Base-by-base conservation (phyloP, 805 yeast genomes). In the Kodamaea kakaduensis region DNA sequence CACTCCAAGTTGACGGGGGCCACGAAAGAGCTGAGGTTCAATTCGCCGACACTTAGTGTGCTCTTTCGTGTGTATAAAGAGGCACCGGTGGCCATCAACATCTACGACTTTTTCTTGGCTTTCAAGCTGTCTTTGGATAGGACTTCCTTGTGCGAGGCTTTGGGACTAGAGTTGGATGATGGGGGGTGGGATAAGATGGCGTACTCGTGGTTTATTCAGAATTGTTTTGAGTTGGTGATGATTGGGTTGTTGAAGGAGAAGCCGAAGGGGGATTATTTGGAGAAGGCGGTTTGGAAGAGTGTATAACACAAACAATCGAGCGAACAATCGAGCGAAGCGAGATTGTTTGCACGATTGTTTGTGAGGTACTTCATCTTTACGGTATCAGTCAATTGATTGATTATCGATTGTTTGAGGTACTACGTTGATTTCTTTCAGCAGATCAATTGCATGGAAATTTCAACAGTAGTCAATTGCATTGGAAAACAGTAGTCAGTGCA, bases 31-130 rank as follows among this genome's bases (percentile, higher is more conserved):
- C 37, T 24, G 18, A 9, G 22, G 16, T 35, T 34, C 17, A n/a
- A 38, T 16, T 27, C 29, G 14, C 88, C 88, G 1, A 60, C 76
- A 3, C 49, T 78, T 5, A 62, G 75, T 19, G 75, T 72, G 32
- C 53, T 88, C 36, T 88, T 76, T 58, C 72, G 75, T 31, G 65
- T 85, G 10, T 82, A 81, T 53, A 74, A 93, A 40, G 96, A 88
- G 47, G 89, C 96, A 0, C 83, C 84, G 16, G 67, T 78, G 3
- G 61, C 69, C 19, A 70, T 84, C 42, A 84, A 84, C 50, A 69
- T 81, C 35, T 79, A 67, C 57, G 94, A 84, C 46, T 78, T 78
- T 45, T 84, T 69, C 48, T 54, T 62, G 16, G 80, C 84, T 0
- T 83, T 83, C 58, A 74, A 67, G 48, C 74, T 68, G 38, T 60